Evolutionary conservation across 176 grass and related monocot species (phyloP).

Genomic region (Aegilops bicornis): DNA sequence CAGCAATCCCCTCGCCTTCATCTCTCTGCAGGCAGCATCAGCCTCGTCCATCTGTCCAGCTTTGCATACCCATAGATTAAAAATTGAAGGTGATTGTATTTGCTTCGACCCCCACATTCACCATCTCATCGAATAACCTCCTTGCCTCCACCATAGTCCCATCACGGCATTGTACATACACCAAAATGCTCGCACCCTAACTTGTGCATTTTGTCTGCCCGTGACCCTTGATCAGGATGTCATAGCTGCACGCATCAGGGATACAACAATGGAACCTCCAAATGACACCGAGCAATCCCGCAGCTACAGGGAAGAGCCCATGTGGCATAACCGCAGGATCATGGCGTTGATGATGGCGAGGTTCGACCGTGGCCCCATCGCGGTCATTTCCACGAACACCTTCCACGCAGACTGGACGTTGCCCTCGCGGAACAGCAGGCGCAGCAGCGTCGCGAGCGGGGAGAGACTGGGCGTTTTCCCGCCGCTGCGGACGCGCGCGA

Average conservation of each 20-base stretch:
- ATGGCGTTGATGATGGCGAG: constrained; percentile 58
- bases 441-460: constrained; percentile 44
- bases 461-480: constrained; percentile 43
- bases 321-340: constrained; percentile 73
- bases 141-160: constrained; percentile 67
- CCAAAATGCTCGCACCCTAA: constrained; percentile 48
- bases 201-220: constrained; percentile 52
- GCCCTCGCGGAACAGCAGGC: constrained; percentile 46
- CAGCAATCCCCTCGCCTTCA: constrained; percentile 59
- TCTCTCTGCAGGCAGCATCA: constrained; percentile 47
- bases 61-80: constrained; percentile 81
- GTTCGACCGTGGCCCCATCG: constrained; percentile 44
- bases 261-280: constrained; percentile 35
- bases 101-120: constrained; percentile 39
- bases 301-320: constrained; percentile 36
- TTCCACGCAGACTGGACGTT: constrained; percentile 64
- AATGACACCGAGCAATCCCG: constrained; percentile 53
- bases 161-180: constrained; percentile 49
- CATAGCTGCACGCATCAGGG: constrained; percentile 59
- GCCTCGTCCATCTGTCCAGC: constrained; percentile 62
- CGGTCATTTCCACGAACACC: constrained; percentile 77
- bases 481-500: constrained; percentile 28
- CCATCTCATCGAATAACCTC: constrained; percentile 58
- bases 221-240: constrained; percentile 81
- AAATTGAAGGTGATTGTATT: constrained; percentile 82